Base-by-base conservation (phyloP, 2,329 filamentous ascomycete species). In the Alternaria solani region DNA sequence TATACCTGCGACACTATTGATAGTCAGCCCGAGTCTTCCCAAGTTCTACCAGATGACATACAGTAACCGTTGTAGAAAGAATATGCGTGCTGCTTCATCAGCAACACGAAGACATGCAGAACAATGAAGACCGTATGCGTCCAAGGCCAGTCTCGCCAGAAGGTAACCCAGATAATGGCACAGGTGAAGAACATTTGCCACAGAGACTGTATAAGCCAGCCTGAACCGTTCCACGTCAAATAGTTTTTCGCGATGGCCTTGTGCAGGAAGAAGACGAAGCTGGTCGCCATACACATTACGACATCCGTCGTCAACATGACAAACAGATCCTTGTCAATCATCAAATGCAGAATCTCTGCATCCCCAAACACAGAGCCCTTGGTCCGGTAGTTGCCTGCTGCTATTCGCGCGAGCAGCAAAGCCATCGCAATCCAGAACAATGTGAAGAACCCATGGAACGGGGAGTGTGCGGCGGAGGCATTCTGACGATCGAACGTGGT, bases 31-130 rank as follows among this genome's bases (percentile, higher is more conserved):
- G n/a, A 9, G 7, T 41, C 23, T 38, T 26, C 2, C 16, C 20
- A n/a, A 5, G 8, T 4, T 18, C 9, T 43, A 28, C 18, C 7
- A 18, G 25, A 28, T 11, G 32, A 72, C 79, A 68, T 74, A 81
- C 80, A 81, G 63, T 93, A 86, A 7, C 91, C 91, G 68, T 93
- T 94, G 77, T 92, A 93, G 67, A 92, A 92, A 5, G 89, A 85
- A 71, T 92, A 93, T 18, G 88, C 90, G 74, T 93, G 91, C 77
- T 93, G 90, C 80, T 94, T 94, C 91, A 94, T 94, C 25, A 94
- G 75, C 84, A 93, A 90, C 6, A 91, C 87, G 56, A 94, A 80
- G 14, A 88, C 88, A 72, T 94, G 91, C 18, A 94, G 80, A 9
- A 91, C 88, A 51, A 92, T 91, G 75, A 91, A 93, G 18, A 93